These are phyloP conservation scores for Durusdinium trenchii DNA, from an alignment of 73 alveolate species.

Conservation along the genomic window DNA sequence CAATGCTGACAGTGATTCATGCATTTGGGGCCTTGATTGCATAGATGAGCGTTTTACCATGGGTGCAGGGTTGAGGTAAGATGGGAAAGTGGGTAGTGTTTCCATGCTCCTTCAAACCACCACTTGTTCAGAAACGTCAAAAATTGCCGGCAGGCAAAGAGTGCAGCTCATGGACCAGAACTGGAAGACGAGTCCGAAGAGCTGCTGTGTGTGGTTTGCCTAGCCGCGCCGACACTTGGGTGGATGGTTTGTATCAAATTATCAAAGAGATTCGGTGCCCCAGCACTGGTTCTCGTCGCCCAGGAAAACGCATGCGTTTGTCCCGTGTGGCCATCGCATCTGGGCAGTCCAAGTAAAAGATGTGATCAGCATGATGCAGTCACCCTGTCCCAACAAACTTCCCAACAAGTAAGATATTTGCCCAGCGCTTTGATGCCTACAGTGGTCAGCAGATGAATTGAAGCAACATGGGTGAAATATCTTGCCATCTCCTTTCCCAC, in stretches of 20 bases:
- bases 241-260: neutral
- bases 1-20: no score
- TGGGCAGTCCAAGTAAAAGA: neutral
- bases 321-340: conserved; percentile 92
- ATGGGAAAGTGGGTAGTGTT: no score
- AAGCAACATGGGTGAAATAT: neutral
- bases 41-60: no score
- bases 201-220: conserved; percentile 67
- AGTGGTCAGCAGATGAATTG: neutral
- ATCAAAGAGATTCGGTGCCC: neutral
- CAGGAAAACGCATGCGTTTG: conserved; percentile 91
- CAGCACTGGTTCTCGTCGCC: neutral
- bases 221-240: conserved; percentile 60
- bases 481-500: neutral
- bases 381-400: no score
- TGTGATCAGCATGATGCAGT: no score
- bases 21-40: no score
- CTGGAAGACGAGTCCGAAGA: conserved; percentile 53
- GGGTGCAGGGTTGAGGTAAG: no score
- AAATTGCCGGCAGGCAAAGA: no score
- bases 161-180: neutral
- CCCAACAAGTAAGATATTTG: no score
- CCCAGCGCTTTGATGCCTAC: neutral
- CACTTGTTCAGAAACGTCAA: no score
- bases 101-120: no score